Evolutionary conservation across 495 filamentous ascomycete genomes (phyloP).

Genomic region (Podospora pseudocomata): DNA sequence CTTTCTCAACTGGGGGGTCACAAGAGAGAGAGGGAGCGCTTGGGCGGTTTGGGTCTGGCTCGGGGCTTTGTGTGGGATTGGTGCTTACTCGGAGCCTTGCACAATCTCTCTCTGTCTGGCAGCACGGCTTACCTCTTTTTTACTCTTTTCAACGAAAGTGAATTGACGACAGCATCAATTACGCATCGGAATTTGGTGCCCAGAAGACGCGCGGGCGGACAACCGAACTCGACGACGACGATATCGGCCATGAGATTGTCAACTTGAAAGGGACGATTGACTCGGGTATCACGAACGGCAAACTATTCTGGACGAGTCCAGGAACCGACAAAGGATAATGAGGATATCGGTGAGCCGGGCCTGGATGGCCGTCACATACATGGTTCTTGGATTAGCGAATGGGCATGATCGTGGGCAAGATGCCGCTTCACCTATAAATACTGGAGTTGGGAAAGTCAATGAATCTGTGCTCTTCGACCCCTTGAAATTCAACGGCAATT

Average conservation of each 20-base stretch:
- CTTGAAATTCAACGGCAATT: too few relatives aligned
- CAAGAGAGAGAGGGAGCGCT: background rate
- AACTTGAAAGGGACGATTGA: background rate
- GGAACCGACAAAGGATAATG: conserved; percentile 17
- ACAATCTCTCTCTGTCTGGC: background rate
- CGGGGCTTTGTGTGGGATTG: background rate
- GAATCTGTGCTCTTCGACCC: too few relatives aligned
- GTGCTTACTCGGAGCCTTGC: conserved; percentile 6
- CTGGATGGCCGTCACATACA: conserved; percentile 19
- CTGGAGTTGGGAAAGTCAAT: background rate
- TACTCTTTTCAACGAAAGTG: background rate
- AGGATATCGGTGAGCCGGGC: conserved; percentile 15
- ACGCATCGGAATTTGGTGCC: background rate
- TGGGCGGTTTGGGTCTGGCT: conserved; percentile 4
- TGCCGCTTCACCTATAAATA: too few relatives aligned
- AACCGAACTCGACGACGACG: background rate
- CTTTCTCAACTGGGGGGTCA: conserved; percentile 2
- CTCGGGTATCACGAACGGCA: background rate
- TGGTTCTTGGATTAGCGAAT: conserved; percentile 12
- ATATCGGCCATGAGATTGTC: conserved; percentile 11
- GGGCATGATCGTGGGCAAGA: background rate
- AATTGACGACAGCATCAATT: background rate
- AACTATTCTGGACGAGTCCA: background rate
- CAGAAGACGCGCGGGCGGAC: background rate
- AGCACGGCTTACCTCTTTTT: background rate